These are phyloP conservation scores for Protomyces arabidopsidicola DNA, from an alignment of 1,139 yeast genomes.

Conservation along the genomic window DNA sequence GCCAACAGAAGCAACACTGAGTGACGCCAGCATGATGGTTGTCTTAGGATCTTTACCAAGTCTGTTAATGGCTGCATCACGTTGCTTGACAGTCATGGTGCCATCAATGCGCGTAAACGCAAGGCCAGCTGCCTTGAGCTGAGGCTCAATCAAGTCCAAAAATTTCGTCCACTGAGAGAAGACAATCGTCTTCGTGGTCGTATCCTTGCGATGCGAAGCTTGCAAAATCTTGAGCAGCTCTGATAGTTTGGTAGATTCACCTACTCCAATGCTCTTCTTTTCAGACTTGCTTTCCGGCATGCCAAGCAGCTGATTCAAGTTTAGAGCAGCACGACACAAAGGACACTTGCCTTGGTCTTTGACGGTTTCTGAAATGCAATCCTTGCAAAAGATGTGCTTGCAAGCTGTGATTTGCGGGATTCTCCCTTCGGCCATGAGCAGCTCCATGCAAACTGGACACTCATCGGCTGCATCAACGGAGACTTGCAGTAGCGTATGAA, in stretches of 20 bases:
- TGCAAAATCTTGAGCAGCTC: conserved; percentile 5
- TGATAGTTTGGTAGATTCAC: conserved; percentile 10
- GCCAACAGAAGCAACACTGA: conserved; percentile 57
- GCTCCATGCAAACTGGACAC: conserved; percentile 32
- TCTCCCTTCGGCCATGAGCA: conserved; percentile 14
- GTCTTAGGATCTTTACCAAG: conserved; percentile 1
- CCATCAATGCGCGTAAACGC: conserved; percentile 46
- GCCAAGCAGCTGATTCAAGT: neutral
- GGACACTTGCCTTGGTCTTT: conserved; percentile 11
- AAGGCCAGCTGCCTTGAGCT: conserved; percentile 49
- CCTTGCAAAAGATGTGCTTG: conserved; percentile 31
- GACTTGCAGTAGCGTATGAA: conserved; percentile 29
- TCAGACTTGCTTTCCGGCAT: neutral
- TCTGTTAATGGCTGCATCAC: conserved; percentile 23
- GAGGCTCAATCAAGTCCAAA: conserved; percentile 63
- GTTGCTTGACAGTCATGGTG: conserved; percentile 27
- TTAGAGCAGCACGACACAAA: conserved; percentile 9
- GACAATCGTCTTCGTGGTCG: conserved; percentile 52
- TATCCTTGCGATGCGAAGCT: conserved; percentile 9
- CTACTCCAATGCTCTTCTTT: neutral
- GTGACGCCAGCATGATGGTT: conserved; percentile 51
- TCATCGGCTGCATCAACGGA: conserved; percentile 31
- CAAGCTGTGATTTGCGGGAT: conserved; percentile 32
- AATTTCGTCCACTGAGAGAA: conserved; percentile 82
- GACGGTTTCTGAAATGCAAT: conserved; percentile 28